Conservation (phyloP, 257 asterid genomes). For the Primulina huaijiensis region DNA sequence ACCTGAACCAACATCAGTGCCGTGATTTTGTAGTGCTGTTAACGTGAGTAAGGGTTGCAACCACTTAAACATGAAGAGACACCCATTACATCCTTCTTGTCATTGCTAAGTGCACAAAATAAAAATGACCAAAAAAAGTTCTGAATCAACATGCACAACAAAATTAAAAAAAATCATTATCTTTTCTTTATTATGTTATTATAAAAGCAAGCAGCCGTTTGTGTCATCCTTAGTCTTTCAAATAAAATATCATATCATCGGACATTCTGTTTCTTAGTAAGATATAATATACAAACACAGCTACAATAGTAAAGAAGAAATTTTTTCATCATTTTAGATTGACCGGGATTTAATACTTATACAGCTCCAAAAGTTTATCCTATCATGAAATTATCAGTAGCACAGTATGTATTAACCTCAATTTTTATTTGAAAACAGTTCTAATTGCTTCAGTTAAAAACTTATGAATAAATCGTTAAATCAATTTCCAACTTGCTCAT, state of each 20-base stretch:
- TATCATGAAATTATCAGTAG: no score
- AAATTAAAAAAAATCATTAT: no score
- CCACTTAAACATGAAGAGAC: not conserved
- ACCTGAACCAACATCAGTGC: conserved; percentile 43
- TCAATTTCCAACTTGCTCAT: not conserved
- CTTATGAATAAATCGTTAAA: not conserved
- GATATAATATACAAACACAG: no score
- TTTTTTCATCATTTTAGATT: no score
- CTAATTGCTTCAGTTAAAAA: not conserved
- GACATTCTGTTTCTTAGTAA: no score
- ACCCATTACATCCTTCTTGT: no score
- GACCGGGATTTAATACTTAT: no score
- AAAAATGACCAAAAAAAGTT: not conserved
- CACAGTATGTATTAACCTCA: no score
- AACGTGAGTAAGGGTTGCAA: not conserved
- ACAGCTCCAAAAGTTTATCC: no score
- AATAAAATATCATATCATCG: no score
- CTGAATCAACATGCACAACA: not conserved
- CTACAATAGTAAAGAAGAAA: no score
- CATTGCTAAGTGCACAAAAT: not conserved
- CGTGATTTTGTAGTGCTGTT: conserved; percentile 17
- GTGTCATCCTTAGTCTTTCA: not conserved
- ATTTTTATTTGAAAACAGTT: not conserved
- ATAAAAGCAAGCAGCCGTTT: not conserved
- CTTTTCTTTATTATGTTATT: not conserved